These are phyloP conservation scores for Phytophthora cajani DNA, from an alignment of 352 stramenopile genomes.

Conservation along the genomic window DNA sequence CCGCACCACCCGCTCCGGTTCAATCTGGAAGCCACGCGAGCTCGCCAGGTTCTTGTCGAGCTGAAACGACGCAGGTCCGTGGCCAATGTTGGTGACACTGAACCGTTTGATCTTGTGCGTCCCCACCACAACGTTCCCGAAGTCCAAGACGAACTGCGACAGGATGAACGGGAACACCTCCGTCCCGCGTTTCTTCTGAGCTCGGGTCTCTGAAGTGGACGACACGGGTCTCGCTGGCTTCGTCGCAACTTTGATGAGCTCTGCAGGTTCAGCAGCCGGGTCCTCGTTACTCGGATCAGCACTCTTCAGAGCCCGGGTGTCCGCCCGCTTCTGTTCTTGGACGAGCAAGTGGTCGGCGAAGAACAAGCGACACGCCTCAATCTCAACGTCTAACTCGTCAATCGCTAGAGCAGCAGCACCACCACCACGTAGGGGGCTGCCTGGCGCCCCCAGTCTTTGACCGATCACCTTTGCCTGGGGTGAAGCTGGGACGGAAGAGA, in stretches of 20 bases:
- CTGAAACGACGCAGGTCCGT: constrained; percentile 86
- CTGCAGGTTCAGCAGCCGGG: constrained; percentile 11
- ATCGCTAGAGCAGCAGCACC: constrained; percentile 28
- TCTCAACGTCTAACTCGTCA: constrained; percentile 83
- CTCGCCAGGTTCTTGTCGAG: constrained; percentile 93
- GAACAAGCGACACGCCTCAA: constrained; percentile 85
- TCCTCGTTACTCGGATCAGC: constrained; percentile 18
- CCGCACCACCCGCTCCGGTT: constrained; percentile 94
- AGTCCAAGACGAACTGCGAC: constrained; percentile 93
- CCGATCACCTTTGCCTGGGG: constrained; percentile 26
- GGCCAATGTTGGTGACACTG: constrained; percentile 91
- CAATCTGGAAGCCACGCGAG: constrained; percentile 89
- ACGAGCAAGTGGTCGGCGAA: constrained; percentile 86
- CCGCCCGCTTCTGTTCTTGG: constrained; percentile 48
- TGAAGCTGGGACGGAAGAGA: constrained; percentile 32
- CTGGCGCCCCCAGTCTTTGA: constrained; percentile 26
- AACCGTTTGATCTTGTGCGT: constrained; percentile 94
- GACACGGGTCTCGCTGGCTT: constrained; percentile 15
- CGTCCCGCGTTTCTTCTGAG: constrained; percentile 32
- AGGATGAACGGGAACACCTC: constrained; percentile 82
- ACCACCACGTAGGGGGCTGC: constrained; percentile 29
- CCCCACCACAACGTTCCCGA: constrained; percentile 94
- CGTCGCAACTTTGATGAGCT: constrained; percentile 1
- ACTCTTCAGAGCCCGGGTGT: constrained; percentile 25
- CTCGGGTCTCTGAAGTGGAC: constrained; percentile 21